A percentile compares a stretch with the other conserved stretches of the same genome.
phyloP scores from a whole-genome alignment of 768 basidiomycete species.

The Suillus placidus region DNA sequence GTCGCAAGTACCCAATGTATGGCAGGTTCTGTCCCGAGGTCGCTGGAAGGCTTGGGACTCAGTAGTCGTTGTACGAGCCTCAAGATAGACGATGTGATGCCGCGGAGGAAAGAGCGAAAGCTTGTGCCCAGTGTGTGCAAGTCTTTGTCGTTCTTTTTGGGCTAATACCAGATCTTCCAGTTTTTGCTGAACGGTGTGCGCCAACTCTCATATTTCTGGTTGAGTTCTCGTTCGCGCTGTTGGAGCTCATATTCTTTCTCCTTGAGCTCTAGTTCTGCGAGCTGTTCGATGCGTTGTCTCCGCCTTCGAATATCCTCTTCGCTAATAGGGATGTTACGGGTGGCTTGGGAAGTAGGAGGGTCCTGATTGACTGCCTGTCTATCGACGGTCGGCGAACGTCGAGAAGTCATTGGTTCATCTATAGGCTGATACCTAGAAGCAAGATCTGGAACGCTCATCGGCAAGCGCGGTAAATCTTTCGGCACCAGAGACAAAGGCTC shows the following conservation, averaged over 20 bases:
- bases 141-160: neutral
- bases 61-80: neutral
- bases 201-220: too few relatives aligned
- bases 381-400: conserved; percentile 37
- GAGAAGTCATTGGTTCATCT: conserved; percentile 48
- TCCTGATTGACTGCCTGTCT: conserved; percentile 31
- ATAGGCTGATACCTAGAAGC: conserved; percentile 61
- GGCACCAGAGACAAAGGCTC: conserved; percentile 55
- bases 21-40: neutral
- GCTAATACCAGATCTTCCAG: too few relatives aligned
- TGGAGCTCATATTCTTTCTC: conserved; percentile 58
- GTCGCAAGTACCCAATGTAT: conserved; percentile 10
- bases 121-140: neutral
- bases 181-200: too few relatives aligned
- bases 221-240: conserved; percentile 57
- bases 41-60: neutral
- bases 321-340: conserved; percentile 22
- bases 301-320: conserved; percentile 35
- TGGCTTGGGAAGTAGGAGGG: conserved; percentile 18
- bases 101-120: neutral
- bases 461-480: conserved; percentile 64
- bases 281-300: conserved; percentile 49
- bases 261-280: conserved; percentile 52
- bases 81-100: neutral
- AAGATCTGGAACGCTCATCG: conserved; percentile 63